Evolutionary conservation across 164 flowering plant genomes (phyloP).

Genomic region (Nelumbo lutea): DNA sequence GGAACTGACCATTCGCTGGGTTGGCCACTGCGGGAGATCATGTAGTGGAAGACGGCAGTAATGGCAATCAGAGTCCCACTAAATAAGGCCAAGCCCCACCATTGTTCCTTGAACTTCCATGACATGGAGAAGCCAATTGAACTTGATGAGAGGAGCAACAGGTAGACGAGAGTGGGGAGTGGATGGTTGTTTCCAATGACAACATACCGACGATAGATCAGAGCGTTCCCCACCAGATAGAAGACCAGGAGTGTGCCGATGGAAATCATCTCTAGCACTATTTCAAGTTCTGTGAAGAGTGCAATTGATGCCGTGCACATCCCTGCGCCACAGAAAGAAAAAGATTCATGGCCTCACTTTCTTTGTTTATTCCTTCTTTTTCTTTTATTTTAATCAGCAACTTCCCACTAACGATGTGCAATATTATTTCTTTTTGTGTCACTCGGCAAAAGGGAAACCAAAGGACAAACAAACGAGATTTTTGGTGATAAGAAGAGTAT

Average conservation of each 20-base stretch:
- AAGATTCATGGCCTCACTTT: neutral
- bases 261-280: constrained; percentile 73
- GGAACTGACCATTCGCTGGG: constrained; percentile 57
- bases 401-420: no score
- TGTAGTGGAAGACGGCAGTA: constrained; percentile 45
- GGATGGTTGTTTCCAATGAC: constrained; percentile 48
- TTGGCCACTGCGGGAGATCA: constrained; percentile 20
- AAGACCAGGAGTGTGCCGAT: constrained; percentile 91
- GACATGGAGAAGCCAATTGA: constrained; percentile 61
- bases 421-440: no score
- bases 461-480: no score
- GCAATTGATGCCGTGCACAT: constrained; percentile 69
- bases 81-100: constrained; percentile 46
- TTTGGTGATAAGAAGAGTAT: no score
- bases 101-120: constrained; percentile 50
- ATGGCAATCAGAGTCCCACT: constrained; percentile 32
- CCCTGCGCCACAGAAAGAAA: constrained; percentile 26
- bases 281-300: constrained; percentile 67
- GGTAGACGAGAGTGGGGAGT: constrained; percentile 66
- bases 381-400: no score
- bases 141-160: constrained; percentile 45
- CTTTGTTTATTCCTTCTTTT: no score
- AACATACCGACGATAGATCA: constrained; percentile 75
- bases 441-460: no score
- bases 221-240: constrained; percentile 93